Evolutionary conservation across 345 rosid genomes (phyloP).

Genomic region (Eucalyptus cloeziana): DNA sequence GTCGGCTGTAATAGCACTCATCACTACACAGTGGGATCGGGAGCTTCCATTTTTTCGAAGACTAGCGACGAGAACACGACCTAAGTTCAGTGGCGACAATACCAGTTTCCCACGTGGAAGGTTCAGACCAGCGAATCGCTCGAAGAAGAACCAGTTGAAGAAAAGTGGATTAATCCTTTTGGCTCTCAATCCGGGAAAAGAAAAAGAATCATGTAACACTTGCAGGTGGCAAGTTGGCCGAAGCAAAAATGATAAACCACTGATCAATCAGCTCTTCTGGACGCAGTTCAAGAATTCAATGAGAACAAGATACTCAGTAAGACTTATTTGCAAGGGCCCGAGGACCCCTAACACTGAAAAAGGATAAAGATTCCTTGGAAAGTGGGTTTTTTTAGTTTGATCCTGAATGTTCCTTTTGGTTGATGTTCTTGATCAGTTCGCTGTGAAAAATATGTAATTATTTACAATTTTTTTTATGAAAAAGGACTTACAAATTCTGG

Average conservation of each 20-base stretch:
- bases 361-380: background rate
- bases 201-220: constrained; percentile 2
- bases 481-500: background rate
- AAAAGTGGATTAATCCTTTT: constrained; percentile 17
- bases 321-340: background rate
- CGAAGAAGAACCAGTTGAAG: constrained; percentile 34
- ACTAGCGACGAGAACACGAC: constrained; percentile 25
- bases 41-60: constrained; percentile 19
- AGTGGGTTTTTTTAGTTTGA: background rate
- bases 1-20: constrained; percentile 9
- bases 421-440: background rate
- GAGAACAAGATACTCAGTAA: background rate
- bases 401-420: background rate
- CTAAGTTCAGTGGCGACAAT: constrained; percentile 10
- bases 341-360: background rate
- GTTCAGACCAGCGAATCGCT: constrained; percentile 1
- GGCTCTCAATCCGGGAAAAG: constrained; percentile 3
- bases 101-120: constrained; percentile 17
- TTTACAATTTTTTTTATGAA: background rate
- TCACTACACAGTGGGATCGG: constrained; percentile 8
- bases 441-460: background rate
- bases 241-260: background rate
- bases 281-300: background rate
- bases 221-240: background rate
- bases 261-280: background rate